phyloP scores from a whole-genome alignment of 345 rosid genomes.

The Linum tenue region DNA sequence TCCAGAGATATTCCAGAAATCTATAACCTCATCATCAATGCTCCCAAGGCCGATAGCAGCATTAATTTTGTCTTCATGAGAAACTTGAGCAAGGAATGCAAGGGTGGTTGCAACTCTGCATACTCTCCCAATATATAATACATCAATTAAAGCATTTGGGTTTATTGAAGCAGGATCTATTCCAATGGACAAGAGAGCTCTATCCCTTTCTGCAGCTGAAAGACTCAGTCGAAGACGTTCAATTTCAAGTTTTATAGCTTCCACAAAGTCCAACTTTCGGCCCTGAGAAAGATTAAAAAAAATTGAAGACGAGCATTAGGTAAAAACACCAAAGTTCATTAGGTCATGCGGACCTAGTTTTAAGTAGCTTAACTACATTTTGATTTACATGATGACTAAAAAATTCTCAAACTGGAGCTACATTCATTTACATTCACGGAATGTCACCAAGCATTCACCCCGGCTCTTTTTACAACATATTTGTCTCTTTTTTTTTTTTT shows the following conservation, averaged over 20 bases:
- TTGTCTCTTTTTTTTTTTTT: too few relatives aligned
- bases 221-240: slow-evolving; percentile 75
- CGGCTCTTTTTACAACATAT: background rate
- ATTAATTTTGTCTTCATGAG: slow-evolving; percentile 72
- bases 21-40: slow-evolving; percentile 42
- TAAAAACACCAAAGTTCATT: too few relatives aligned
- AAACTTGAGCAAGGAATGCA: slow-evolving; percentile 75
- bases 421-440: too few relatives aligned
- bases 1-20: slow-evolving; percentile 74
- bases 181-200: slow-evolving; percentile 79
- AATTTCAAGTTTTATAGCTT: slow-evolving; percentile 88
- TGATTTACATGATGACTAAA: too few relatives aligned
- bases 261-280: slow-evolving; percentile 50
- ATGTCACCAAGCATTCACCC: too few relatives aligned
- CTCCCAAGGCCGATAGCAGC: slow-evolving; percentile 69
- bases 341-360: too few relatives aligned
- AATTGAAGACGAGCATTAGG: background rate
- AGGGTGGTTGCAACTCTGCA: slow-evolving; percentile 60
- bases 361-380: too few relatives aligned
- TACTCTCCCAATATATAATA: slow-evolving; percentile 58
- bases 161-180: slow-evolving; percentile 88
- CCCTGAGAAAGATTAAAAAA: slow-evolving; percentile 37
- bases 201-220: slow-evolving; percentile 97
- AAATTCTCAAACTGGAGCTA: too few relatives aligned
- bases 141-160: slow-evolving; percentile 67